A percentile compares a stretch with the other conserved stretches of the same genome.
These are phyloP conservation scores for Capillidium heterosporum DNA, from an alignment of 371 early-diverging fungal genomes.

Conservation along the genomic window DNA sequence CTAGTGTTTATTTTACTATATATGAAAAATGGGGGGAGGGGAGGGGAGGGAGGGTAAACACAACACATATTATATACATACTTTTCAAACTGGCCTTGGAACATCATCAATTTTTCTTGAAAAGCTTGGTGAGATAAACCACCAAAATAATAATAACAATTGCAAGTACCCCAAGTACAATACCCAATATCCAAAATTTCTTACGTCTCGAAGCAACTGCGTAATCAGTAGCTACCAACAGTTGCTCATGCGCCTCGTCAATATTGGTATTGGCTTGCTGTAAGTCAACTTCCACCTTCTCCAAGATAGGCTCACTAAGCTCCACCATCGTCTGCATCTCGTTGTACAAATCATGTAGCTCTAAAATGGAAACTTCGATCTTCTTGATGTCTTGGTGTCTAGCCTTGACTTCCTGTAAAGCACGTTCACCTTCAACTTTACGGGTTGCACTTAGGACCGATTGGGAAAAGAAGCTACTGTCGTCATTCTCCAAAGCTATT, in stretches of 20 bases:
- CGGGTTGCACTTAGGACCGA: not conserved
- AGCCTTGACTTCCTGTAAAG: not conserved
- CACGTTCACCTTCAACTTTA: not conserved
- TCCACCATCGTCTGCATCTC: constrained; percentile 77
- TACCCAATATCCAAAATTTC: not conserved
- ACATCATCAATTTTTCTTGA: too few species aligned
- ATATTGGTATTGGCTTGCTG: not conserved
- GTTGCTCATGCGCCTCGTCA: not conserved
- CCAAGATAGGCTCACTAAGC: constrained; percentile 51
- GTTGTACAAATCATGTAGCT: constrained; percentile 71
- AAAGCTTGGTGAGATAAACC: too few species aligned
- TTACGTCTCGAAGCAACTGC: not conserved
- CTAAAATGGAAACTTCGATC: constrained; percentile 14
- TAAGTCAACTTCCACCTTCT: constrained; percentile 48
- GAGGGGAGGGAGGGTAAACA: too few species aligned
- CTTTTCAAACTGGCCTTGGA: too few species aligned
- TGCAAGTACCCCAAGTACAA: too few species aligned
- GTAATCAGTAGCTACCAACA: not conserved
- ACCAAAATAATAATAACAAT: too few species aligned
- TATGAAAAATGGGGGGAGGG: too few species aligned
- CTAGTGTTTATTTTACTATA: too few species aligned
- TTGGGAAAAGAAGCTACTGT: not conserved
- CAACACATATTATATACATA: too few species aligned
- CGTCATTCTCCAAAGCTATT: not conserved
- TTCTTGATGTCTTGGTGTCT: not conserved